Base-by-base conservation (phyloP, 2,329 filamentous ascomycete genomes). In the Cladobotryum mycophilum region DNA sequence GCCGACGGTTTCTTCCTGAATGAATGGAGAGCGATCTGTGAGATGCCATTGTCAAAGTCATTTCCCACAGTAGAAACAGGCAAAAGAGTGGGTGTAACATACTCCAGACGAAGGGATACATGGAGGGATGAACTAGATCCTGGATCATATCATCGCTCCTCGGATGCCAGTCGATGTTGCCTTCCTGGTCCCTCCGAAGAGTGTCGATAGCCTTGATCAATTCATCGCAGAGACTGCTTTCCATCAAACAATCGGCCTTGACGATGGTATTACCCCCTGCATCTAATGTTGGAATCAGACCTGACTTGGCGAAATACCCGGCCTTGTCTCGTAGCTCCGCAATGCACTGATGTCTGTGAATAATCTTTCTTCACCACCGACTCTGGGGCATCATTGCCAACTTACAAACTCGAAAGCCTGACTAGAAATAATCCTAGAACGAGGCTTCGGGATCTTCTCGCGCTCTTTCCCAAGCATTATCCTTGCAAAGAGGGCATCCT, bases 81-180 rank as follows among this genome's bases (percentile, higher is more conserved):
- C 3, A 20, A 20, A 20, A 3, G 20, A 20, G 5, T 20, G 5
- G 20, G 5, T 3, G 20, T 20, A 20, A 20, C 20, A 20, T 20
- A 20, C 55, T 51, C 9, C 44, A 57, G 9, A 57, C 45, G 11
- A 57, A 51, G 0, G 54, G 55, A n/a, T 56, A 54, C 49, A 57
- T 52, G n/a, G 49, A 52, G 3, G 46, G 46, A 34, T 84, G 74
- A 13, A 84, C 70, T 1, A 84, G 65, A 59, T 84, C 74, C 1
- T 79, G 70, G 4, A 85, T 78, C 55, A 70, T 73, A 1, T 69
- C 61, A 25, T 78, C 64, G 0, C 76, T 78, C 4, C 70, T 66
- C 0, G 80, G 81, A 63, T 84, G 77, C 71, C 74, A 84, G 58
- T 82, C 80, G 9, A 52, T 49, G 8, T 52, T 36, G 4, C 3